Base-by-base conservation (phyloP, 2,329 filamentous ascomycete species). In the Talaromyces sp. region DNA sequence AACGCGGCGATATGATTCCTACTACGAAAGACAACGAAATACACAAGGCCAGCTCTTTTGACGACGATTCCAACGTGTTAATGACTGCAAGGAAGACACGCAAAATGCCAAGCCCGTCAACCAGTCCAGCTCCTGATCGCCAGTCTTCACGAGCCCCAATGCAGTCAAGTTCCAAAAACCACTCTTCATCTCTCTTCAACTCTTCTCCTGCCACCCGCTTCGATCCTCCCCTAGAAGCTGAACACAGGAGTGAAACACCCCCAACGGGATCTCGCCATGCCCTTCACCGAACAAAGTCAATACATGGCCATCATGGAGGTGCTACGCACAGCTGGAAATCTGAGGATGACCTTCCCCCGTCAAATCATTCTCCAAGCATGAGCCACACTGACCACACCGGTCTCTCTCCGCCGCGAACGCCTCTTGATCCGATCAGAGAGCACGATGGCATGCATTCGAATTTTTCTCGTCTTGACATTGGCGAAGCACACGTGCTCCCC, bases 341-440 rank as follows among this genome's bases (percentile, higher is more conserved):
- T 27, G 72, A 73, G 7, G 71, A 74, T 9, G 66, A 74, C 42
- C 42, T 44, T 11, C 57, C 63, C 4, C 59, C 67, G n/a, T 61
- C 64, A 3, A 61, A 57, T 28, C 56, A 56, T 33, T 59, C 57
- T 28, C 44, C 60, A 33, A 32, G 32, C 10, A 42, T 57, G 36
- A 44, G 42, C n/a, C 73, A 69, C 53, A 72, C 70, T 60, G 66
- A 64, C 30, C 58, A 64, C 58, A 70, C 71, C 4, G 36, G 68
- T 10, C 61, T 69, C 55, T 73, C 74, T 22, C 77, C 77, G 32
- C 72, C 76, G 36, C 73, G 72, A 51, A 76, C 72, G 58, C 74
- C 76, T 27, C 79, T 62, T 25, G 77, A 81, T 22, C 76, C 82
- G 1, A 85, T 86, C 65, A 77, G 76, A 33, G 84, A 86, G 69